These are phyloP conservation scores for Cymbopogon citratus DNA, from an alignment of 176 grass and related monocot species.

Conservation along the genomic window DNA sequence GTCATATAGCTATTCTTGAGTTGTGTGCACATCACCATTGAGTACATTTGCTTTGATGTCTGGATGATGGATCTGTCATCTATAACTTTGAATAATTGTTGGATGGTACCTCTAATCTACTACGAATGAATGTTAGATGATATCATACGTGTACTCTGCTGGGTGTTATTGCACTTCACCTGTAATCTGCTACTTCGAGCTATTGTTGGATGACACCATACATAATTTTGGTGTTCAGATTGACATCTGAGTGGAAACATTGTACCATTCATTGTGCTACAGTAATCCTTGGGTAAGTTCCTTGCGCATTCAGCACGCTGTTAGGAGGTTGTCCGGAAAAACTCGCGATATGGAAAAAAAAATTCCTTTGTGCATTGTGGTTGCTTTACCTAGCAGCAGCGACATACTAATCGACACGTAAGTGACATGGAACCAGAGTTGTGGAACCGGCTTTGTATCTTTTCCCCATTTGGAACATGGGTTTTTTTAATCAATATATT, in stretches of 20 bases:
- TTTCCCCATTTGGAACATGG: too few relatives aligned
- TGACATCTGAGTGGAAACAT: neutral
- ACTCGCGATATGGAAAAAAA: too few relatives aligned
- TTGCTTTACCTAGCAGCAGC: too few relatives aligned
- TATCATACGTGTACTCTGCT: neutral
- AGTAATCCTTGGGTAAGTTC: too few relatives aligned
- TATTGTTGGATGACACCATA: neutral
- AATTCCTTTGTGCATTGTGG: too few relatives aligned
- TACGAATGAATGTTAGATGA: neutral
- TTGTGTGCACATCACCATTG: neutral
- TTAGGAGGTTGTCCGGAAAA: too few relatives aligned
- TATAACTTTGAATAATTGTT: neutral
- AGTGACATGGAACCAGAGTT: too few relatives aligned
- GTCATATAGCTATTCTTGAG: neutral
- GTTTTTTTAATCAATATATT: too few relatives aligned
- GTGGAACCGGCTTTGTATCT: too few relatives aligned
- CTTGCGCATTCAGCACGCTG: too few relatives aligned
- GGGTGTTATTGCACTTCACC: neutral
- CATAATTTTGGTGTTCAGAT: too few relatives aligned
- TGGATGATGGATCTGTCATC: neutral
- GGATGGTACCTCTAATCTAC: neutral
- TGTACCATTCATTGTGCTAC: neutral
- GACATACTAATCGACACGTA: too few relatives aligned
- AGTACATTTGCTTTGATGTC: neutral
- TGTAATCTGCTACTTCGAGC: neutral